phyloP scores from a whole-genome alignment of 1,139 yeast species.

The Magnusiomyces suaveolens region DNA sequence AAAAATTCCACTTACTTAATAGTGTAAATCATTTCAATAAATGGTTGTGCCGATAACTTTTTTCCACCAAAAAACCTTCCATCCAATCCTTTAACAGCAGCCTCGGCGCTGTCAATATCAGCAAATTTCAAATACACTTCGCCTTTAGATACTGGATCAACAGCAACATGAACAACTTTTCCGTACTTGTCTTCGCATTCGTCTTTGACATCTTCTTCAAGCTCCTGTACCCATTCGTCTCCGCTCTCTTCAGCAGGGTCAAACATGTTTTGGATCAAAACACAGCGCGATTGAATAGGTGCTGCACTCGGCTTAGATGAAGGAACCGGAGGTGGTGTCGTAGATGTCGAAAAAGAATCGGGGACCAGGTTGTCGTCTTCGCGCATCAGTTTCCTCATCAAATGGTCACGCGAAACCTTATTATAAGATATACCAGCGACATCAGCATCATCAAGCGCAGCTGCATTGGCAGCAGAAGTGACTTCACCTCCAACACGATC shows the following conservation, averaged over 20 bases:
- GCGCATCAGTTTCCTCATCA: conserved; percentile 32
- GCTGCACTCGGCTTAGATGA: not conserved
- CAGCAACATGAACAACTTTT: conserved; percentile 28
- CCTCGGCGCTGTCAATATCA: conserved; percentile 24
- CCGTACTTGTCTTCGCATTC: conserved; percentile 36
- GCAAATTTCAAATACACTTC: conserved; percentile 32
- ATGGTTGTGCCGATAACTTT: conserved; percentile 26
- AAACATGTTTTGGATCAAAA: conserved; percentile 32
- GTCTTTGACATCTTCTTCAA: conserved; percentile 32
- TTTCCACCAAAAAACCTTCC: conserved; percentile 35
- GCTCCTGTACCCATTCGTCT: conserved; percentile 30
- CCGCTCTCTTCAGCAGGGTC: conserved; percentile 32
- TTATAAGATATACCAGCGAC: conserved; percentile 23
- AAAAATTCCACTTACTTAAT: conserved; percentile 19
- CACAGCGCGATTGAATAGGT: conserved; percentile 24
- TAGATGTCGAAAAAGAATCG: not conserved
- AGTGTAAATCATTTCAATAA: conserved; percentile 31
- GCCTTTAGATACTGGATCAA: conserved; percentile 29
- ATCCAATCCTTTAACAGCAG: conserved; percentile 30
- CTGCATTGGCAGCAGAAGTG: conserved; percentile 14
- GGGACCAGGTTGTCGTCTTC: conserved; percentile 23
- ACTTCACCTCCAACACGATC: conserved; percentile 11
- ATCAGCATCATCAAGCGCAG: conserved; percentile 25
- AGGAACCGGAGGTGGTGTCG: not conserved
- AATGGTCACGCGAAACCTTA: conserved; percentile 25